Evolutionary conservation across 2,329 filamentous ascomycete species (phyloP).

Genomic region (Aspergillus sp.): DNA sequence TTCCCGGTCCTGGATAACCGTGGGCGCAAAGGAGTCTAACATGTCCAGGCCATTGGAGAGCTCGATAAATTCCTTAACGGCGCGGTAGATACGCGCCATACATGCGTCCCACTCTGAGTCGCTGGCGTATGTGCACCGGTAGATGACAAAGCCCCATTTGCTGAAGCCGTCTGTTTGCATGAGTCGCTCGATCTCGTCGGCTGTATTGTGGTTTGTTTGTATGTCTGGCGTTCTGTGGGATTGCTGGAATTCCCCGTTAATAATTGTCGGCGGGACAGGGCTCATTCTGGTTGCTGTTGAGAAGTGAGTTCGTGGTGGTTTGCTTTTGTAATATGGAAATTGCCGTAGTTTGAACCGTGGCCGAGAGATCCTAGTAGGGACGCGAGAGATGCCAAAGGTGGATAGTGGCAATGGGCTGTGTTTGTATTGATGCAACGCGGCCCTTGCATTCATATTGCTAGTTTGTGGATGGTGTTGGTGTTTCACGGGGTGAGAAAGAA

Average conservation of each 20-base stretch:
- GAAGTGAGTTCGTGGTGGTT: background rate
- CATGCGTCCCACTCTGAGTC: conserved; percentile 8
- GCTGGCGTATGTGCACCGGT: conserved; percentile 14
- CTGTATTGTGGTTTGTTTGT: background rate
- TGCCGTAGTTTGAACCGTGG: too few species aligned
- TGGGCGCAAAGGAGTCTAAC: conserved; percentile 15
- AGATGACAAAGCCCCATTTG: conserved; percentile 11
- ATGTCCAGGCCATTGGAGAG: conserved; percentile 11
- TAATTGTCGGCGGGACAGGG: background rate
- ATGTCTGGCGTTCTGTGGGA: background rate
- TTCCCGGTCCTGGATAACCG: conserved; percentile 15
- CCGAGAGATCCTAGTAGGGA: too few species aligned
- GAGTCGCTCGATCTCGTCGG: conserved; percentile 43
- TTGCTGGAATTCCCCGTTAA: background rate
- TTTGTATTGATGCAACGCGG: too few species aligned
- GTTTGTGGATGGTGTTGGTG: too few species aligned
- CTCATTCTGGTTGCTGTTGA: background rate
- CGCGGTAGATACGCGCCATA: conserved; percentile 7
- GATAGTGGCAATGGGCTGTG: too few species aligned
- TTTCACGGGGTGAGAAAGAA: too few species aligned
- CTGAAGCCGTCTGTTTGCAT: conserved; percentile 5
- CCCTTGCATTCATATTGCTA: too few species aligned
- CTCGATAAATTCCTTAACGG: background rate
- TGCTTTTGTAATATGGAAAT: too few species aligned
- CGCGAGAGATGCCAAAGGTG: too few species aligned